phyloP scores from a whole-genome alignment of 495 filamentous ascomycete genomes.

The Lindgomyces ingoldianus region DNA sequence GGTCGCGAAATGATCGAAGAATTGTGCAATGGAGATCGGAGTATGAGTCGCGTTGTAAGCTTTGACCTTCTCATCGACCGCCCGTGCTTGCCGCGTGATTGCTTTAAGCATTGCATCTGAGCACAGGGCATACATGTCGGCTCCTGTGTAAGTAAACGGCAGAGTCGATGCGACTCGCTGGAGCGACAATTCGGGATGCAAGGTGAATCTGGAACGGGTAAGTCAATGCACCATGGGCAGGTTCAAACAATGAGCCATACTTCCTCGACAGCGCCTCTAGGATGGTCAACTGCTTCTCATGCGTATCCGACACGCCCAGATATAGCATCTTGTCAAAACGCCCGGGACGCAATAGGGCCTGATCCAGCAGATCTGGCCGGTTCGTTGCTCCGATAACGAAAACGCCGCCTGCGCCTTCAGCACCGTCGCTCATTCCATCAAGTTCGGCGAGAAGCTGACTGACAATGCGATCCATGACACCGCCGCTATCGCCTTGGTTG shows the following conservation, averaged over 20 bases:
- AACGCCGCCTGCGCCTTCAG: constrained; percentile 78
- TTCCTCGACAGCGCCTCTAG: constrained; percentile 93
- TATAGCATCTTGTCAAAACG: constrained; percentile 99
- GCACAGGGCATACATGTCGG: constrained; percentile 94
- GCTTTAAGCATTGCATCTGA: constrained; percentile 99
- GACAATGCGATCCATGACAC: constrained; percentile 99
- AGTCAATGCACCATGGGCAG: constrained; percentile 4
- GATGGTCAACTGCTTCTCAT: constrained; percentile 93
- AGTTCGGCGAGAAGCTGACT: constrained; percentile 92
- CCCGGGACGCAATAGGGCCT: constrained; percentile 84
- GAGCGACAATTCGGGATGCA: constrained; percentile 75
- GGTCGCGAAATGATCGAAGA: constrained; percentile 88
- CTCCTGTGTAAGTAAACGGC: constrained; percentile 95
- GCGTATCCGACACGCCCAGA: constrained; percentile 91
- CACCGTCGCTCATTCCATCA: constrained; percentile 94
- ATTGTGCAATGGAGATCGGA: constrained; percentile 81
- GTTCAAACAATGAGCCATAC: constrained; percentile 50
- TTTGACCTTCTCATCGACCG: constrained; percentile 82
- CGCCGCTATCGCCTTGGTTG: constrained; percentile 96
- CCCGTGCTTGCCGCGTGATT: constrained; percentile 82
- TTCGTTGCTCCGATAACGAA: constrained; percentile 99
- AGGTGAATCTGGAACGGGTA: constrained; percentile 65
- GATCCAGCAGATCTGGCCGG: constrained; percentile 88
- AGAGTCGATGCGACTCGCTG: constrained; percentile 69
- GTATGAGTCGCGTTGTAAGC: constrained; percentile 51